Conservation (phyloP, 805 yeast genomes). For the Sugiyamaella floridensis region DNA sequence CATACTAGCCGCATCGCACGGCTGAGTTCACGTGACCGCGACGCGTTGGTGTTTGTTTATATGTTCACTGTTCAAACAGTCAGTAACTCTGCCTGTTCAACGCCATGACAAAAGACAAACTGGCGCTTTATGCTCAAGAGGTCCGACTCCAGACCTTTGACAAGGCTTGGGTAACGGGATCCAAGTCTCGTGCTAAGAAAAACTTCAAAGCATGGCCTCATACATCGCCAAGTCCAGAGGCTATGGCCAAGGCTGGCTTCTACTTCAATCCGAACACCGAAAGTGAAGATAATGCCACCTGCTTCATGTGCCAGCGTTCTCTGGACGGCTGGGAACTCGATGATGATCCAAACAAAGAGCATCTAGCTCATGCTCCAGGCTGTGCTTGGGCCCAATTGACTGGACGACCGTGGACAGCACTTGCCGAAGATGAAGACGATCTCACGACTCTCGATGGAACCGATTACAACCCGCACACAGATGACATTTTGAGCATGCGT, state of each 20-base stretch:
- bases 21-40: not conserved
- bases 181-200: conserved; percentile 17
- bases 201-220: conserved; percentile 22
- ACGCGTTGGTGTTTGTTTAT: conserved; percentile 1
- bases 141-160: conserved; percentile 15
- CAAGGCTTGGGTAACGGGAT: conserved; percentile 10
- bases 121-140: conserved; percentile 10
- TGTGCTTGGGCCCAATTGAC: conserved; percentile 33
- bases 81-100: not conserved
- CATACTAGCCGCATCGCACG: no score
- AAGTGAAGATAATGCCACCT: conserved; percentile 46
- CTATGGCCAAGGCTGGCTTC: conserved; percentile 54
- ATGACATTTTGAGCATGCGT: conserved; percentile 18
- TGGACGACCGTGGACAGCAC: conserved; percentile 20
- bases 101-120: conserved; percentile 3
- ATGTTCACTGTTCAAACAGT: not conserved
- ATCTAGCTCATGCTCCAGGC: conserved; percentile 30
- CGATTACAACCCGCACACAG: conserved; percentile 21
- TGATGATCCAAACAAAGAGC: conserved; percentile 48
- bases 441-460: conserved; percentile 1
- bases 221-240: conserved; percentile 23
- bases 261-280: conserved; percentile 47
- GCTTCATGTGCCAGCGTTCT: conserved; percentile 51
- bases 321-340: conserved; percentile 52
- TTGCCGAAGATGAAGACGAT: conserved; percentile 9